Conservation (phyloP, 2,329 filamentous ascomycete genomes). For the Chalaropsis ovoidea region DNA sequence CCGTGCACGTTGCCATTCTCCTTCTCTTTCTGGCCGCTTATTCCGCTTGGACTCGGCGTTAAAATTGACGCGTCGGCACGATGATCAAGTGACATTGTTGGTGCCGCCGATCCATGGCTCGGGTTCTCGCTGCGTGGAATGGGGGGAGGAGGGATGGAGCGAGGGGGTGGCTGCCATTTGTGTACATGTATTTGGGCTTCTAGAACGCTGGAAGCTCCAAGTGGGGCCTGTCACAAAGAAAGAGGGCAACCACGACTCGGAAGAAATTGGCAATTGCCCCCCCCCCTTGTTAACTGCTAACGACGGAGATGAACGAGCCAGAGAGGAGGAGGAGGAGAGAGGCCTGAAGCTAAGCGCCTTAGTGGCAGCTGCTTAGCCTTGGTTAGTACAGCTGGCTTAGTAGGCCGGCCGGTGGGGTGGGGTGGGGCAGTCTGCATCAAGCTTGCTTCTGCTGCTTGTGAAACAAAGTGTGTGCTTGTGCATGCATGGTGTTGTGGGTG, state of each 20-base stretch:
- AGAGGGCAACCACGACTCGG: no score
- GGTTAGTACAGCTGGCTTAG: background rate
- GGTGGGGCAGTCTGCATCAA: no score
- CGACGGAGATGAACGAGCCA: background rate
- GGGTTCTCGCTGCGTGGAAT: background rate
- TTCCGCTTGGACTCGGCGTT: background rate
- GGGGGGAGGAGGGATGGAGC: background rate
- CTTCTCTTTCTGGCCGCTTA: background rate
- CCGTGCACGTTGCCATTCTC: background rate
- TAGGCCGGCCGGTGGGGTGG: background rate
- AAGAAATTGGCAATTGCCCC: no score
- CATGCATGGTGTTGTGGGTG: no score
- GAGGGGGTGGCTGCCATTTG: no score
- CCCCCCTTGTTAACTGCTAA: slow-evolving; percentile 1
- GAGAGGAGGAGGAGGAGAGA: background rate
- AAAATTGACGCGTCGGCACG: no score
- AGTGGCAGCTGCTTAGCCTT: background rate
- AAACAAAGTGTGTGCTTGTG: no score
- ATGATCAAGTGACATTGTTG: background rate
- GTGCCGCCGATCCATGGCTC: background rate
- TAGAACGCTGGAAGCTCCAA: background rate
- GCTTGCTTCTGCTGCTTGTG: no score
- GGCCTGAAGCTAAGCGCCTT: background rate
- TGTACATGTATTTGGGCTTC: background rate
- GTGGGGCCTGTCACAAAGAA: background rate